Base-by-base conservation (phyloP, 2,329 filamentous ascomycete species). In the Didymella keratinophila region DNA sequence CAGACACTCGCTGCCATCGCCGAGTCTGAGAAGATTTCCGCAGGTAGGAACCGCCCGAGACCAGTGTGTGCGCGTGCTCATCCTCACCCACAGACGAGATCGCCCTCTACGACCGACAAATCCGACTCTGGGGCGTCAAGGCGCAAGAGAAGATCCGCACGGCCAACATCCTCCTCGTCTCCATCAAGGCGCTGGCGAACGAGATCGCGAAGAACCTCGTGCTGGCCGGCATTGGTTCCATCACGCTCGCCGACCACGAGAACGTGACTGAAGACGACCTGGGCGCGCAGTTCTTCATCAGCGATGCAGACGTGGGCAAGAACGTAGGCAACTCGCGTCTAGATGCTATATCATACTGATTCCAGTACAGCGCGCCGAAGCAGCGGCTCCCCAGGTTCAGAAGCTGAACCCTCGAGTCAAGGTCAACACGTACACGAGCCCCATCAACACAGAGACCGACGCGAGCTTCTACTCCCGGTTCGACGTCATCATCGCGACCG, bases 181-280 rank as follows among this genome's bases (percentile, higher is more conserved):
- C 89, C 28, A 87, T 97, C 76, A 91, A 90, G 72, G 93, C 91
- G 0, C 86, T 99, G 16, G 93, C 91, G 57, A 96, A 94, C 74
- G 95, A 99, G 79, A 90, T 98, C 53, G 93, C 95, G 63, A 99
- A 99, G 82, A 99, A 98, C 74, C 88, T 99, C 21, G 94, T 97
- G 18, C 87, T 99, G 2, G 93, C 95, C 21, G 95, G 95, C 59
- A 90, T 99, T 69, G 90, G 91, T 56, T 94, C 92, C 30, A 83
- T 99, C 61, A 98, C 94, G 16, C 87, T 99, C 55, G 83, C 95
- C 58, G 95, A 99, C 78, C 85, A 91, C 70, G 87, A 89, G 53
- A 62, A 80, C 10, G 90, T 97, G 55, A 89, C 86, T 0, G 89
- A 93, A 69, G 86, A 89, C 49, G 94, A 98, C 74, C 81, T 97